These are phyloP conservation scores for Thuidium tamariscinum DNA, from an alignment of 225 moss, liverwort and hornwort genomes.

Conservation along the genomic window DNA sequence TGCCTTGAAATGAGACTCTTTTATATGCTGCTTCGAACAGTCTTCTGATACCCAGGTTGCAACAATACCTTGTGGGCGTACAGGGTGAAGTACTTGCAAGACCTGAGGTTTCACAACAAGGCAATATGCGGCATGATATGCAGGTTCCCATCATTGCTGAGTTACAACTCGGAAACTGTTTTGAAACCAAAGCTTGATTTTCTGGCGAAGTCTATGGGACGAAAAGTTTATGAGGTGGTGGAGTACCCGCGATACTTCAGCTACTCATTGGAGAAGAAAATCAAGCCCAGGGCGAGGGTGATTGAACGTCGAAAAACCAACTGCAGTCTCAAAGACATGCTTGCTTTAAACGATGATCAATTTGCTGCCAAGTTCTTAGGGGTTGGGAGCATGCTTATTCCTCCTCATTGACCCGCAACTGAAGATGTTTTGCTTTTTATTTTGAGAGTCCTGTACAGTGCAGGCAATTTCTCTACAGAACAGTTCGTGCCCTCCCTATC, in stretches of 20 bases:
- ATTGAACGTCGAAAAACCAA: constrained; percentile 49
- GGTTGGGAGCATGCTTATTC: constrained; percentile 58
- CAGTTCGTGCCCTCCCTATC: neutral
- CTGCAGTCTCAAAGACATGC: constrained; percentile 69
- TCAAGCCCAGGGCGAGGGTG: constrained; percentile 76
- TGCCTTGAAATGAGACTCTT: neutral
- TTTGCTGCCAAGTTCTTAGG: constrained; percentile 85
- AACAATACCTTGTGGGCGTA: neutral
- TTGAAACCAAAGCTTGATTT: constrained; percentile 77
- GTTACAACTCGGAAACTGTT: constrained; percentile 72
- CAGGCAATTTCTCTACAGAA: neutral
- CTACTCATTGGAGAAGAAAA: constrained; percentile 86
- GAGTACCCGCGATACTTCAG: constrained; percentile 84
- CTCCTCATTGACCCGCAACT: constrained; percentile 19
- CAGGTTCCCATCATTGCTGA: constrained; percentile 77
- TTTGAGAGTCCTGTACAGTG: neutral
- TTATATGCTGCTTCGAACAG: neutral
- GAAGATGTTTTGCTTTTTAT: neutral
- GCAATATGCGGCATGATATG: constrained; percentile 69
- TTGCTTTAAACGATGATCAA: constrained; percentile 69
- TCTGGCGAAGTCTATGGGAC: constrained; percentile 51
- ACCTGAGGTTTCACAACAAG: constrained; percentile 41
- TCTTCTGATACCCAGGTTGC: neutral
- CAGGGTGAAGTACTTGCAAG: constrained; percentile 77
- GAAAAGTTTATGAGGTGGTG: constrained; percentile 60